Evolutionary conservation across 208 protist genomes (phyloP), one percentile per base, ranked within the genome.

Genomic region (Wallacemonas rigidus): DNA sequence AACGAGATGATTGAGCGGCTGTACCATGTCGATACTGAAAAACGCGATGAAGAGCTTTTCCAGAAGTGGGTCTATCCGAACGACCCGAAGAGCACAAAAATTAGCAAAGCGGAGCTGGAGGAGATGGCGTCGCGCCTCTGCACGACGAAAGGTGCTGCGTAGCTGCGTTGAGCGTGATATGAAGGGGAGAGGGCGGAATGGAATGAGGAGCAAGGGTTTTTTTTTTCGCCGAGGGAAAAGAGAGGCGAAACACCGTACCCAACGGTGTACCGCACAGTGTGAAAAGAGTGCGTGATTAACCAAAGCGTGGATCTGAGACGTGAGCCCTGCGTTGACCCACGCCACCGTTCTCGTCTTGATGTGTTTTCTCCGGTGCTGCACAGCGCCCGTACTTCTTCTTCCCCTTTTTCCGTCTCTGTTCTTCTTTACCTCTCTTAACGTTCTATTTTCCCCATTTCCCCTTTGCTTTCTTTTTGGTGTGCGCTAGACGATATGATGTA

Each of bases 31-130:
- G 88, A 95, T 67, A 93, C 82, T 68, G 91, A 82, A 67, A 89
- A 89, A 76, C 74, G 81, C 2, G 91, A 95, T 56, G 85, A 94
- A 77, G 85, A 89, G 73, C 81, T 95, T 17, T 95, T 94, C 69
- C 76, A 93, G 65, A 95, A 95, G 83, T 81, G 92, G 67, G 88
- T 95, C 36, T 93, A 92, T 53, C 88, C 88, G n/a, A 81, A 91
- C 72, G 91, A 93, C 69, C 88, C 88, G 2, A 90, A 88, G 79
- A 79, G 62, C 43, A 75, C 69, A 2, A 92, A 72, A 47, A 93
- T 95, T n/a, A 85, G 80, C 8, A 77, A 54, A 35, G 56, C 67
- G 3, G 80, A 90, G 9, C 77, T 88, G 68, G 75, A 87, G 47
- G 86, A 79, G 35, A 92, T 92, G 85, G 90, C 88, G 51, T 79